A percentile compares a stretch with the other conserved stretches of the same genome.
These are phyloP conservation scores for Calonectria montana DNA, from an alignment of 2,329 filamentous ascomycete species.

Conservation along the genomic window DNA sequence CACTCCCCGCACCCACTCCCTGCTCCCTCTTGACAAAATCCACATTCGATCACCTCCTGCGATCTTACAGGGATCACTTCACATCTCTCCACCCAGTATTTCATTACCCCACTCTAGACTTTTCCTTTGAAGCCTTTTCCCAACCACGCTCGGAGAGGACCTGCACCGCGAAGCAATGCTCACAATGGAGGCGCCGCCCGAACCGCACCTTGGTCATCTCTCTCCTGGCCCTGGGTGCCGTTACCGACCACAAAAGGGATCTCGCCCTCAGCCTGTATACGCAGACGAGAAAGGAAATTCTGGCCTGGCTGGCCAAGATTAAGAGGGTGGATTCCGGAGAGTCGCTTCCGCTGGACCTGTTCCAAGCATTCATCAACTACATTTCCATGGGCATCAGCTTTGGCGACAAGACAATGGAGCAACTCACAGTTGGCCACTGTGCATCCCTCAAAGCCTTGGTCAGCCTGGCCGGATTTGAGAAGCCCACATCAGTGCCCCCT, in stretches of 20 bases:
- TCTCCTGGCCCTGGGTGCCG: not conserved
- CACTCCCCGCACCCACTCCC: not conserved
- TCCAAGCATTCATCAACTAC: not conserved
- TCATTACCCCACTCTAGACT: not conserved
- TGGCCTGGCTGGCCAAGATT: not conserved
- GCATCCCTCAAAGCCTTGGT: not conserved
- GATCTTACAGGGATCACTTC: not conserved
- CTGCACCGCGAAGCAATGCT: not conserved
- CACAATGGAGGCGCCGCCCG: not conserved
- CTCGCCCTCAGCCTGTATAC: not conserved
- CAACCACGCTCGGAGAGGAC: not conserved
- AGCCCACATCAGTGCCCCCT: not conserved
- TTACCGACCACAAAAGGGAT: not conserved
- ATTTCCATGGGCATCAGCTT: not conserved
- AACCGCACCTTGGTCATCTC: not conserved
- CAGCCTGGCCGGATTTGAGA: not conserved
- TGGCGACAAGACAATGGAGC: not conserved
- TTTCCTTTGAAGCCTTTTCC: not conserved
- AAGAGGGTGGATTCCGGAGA: not conserved
- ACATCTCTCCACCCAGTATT: not conserved
- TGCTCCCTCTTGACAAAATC: not conserved
- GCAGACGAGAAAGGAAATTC: slow-evolving; percentile 1
- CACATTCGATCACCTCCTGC: not conserved
- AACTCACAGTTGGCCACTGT: not conserved
- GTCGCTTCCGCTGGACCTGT: not conserved